These are phyloP conservation scores for Urtica urens DNA, from an alignment of 306 rosid species.

Conservation along the genomic window DNA sequence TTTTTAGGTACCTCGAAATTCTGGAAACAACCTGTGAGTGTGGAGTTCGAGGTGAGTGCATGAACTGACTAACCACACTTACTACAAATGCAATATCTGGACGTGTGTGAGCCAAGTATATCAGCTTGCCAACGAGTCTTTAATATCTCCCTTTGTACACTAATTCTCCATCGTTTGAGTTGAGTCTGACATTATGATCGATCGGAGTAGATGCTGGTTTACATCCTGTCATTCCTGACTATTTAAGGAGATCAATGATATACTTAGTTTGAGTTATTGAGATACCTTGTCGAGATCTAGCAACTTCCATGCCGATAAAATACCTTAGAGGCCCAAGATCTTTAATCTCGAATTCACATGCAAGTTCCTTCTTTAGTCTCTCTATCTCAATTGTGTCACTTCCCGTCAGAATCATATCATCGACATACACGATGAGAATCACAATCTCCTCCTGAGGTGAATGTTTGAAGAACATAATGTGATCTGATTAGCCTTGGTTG, in stretches of 20 bases:
- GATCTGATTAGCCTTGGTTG: background rate
- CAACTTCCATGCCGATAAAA: background rate
- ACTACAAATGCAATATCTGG: background rate
- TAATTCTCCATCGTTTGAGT: too few species aligned
- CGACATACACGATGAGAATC: background rate
- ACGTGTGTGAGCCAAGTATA: background rate
- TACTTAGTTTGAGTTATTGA: background rate
- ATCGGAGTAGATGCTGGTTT: background rate
- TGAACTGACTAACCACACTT: background rate
- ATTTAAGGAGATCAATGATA: background rate
- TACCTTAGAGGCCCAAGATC: background rate
- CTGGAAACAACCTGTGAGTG: background rate
- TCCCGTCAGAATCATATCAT: background rate
- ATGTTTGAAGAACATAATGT: background rate
- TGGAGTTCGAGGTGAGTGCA: background rate
- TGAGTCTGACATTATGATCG: too few species aligned
- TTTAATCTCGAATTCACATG: background rate
- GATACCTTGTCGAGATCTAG: background rate
- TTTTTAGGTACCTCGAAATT: background rate
- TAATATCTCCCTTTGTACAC: background rate
- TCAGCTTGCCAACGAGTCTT: background rate
- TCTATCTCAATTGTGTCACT: background rate
- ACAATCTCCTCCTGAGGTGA: background rate
- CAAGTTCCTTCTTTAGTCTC: background rate
- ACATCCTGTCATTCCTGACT: background rate